Conservation (phyloP, 805 yeast genomes). For the Monosporozyma unispora region DNA sequence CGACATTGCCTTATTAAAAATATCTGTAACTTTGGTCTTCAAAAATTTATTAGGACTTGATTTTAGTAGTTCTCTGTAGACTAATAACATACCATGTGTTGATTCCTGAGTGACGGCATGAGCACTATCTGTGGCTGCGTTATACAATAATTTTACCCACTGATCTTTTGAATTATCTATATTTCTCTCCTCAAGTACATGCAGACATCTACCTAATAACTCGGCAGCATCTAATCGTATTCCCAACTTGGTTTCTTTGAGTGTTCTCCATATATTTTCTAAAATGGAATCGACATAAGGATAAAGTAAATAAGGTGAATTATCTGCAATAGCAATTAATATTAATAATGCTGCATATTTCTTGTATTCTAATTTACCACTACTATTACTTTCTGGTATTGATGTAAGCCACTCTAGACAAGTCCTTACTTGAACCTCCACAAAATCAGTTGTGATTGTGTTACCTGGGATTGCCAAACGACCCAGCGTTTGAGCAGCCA, state of each 20-base stretch:
- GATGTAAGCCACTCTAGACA: constrained; percentile 86
- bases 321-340: constrained; percentile 72
- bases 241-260: constrained; percentile 66
- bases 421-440: constrained; percentile 81
- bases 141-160: constrained; percentile 65
- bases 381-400: constrained; percentile 30
- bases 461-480: constrained; percentile 85
- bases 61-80: constrained; percentile 66
- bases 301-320: constrained; percentile 77
- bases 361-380: constrained; percentile 71
- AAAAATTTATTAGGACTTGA: constrained; percentile 61
- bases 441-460: constrained; percentile 81
- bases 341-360: constrained; percentile 87
- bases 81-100: constrained; percentile 80
- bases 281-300: constrained; percentile 70
- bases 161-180: constrained; percentile 47
- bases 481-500: constrained; percentile 83
- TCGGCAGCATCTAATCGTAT: constrained; percentile 80
- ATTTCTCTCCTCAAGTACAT: constrained; percentile 75
- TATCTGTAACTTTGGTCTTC: constrained; percentile 60
- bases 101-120: constrained; percentile 38
- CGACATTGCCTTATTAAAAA: constrained; percentile 63
- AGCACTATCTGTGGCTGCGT: constrained; percentile 26
- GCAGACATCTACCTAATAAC: constrained; percentile 67
- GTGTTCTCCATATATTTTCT: constrained; percentile 78